Evolutionary conservation across 495 filamentous ascomycete genomes (phyloP).

Genomic region (Daldinia concentrica): DNA sequence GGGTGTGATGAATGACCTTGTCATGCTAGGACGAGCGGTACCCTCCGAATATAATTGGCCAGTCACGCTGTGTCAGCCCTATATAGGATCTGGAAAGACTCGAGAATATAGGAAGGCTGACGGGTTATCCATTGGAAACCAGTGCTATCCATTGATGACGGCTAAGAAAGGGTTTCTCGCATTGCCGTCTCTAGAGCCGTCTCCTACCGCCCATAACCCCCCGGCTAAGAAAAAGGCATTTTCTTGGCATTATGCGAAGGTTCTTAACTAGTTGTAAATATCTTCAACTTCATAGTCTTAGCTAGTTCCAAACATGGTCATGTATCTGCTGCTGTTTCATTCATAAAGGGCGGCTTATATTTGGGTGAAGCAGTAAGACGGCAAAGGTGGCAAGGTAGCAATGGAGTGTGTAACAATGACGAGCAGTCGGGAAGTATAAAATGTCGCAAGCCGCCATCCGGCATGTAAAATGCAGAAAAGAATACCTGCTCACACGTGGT

Average conservation of each 20-base stretch:
- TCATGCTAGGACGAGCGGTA: conserved; percentile 1
- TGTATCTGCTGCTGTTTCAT: neutral
- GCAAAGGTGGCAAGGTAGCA: conserved; percentile 4
- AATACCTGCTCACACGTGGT: conserved; percentile 31
- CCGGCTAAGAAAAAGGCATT: neutral
- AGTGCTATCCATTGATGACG: neutral
- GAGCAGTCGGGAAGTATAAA: neutral
- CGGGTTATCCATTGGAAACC: conserved; percentile 1
- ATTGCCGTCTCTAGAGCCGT: neutral
- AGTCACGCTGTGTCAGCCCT: conserved; percentile 8
- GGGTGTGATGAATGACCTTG: conserved; percentile 15
- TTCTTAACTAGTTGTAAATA: neutral
- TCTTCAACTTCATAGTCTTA: neutral
- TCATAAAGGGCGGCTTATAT: neutral
- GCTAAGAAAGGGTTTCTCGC: neutral
- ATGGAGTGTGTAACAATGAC: conserved; percentile 13
- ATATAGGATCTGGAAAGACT: conserved; percentile 1
- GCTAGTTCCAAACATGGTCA: neutral
- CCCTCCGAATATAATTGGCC: neutral
- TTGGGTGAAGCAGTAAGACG: neutral
- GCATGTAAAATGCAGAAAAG: conserved; percentile 15
- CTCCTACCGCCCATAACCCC: neutral
- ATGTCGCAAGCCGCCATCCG: conserved; percentile 7
- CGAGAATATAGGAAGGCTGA: neutral
- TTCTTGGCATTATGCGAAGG: neutral